phyloP scores from a whole-genome alignment of 257 asterid species.

The Fraxinus quadrangulata region DNA sequence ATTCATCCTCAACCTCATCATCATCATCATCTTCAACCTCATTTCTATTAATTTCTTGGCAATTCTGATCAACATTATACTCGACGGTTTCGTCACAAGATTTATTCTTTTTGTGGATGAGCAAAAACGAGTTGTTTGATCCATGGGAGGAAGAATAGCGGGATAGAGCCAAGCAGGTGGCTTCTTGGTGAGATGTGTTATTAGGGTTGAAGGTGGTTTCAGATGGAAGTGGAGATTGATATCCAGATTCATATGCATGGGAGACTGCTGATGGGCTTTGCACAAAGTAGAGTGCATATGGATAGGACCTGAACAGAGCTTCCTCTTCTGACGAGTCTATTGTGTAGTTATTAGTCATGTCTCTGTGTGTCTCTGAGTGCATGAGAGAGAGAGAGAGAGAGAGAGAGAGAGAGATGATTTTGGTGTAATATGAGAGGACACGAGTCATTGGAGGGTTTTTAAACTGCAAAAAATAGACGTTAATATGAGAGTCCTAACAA shows the following conservation, averaged over 20 bases:
- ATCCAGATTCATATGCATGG: constrained; percentile 29
- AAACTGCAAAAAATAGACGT: constrained; percentile 21
- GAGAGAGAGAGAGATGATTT: not conserved
- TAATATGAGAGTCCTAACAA: not conserved
- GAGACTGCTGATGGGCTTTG: constrained; percentile 68
- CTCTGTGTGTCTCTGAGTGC: not conserved
- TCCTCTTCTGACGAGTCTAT: constrained; percentile 61
- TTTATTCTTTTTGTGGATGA: constrained; percentile 30
- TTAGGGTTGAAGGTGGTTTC: constrained; percentile 11
- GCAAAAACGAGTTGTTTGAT: constrained; percentile 48
- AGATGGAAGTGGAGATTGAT: constrained; percentile 25
- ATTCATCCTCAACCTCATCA: constrained; percentile 9
- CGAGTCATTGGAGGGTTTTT: constrained; percentile 33
- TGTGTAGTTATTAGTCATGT: constrained; percentile 37
- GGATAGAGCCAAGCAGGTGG: constrained; percentile 35
- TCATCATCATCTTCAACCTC: not conserved
- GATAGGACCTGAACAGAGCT: constrained; percentile 57
- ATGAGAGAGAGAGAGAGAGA: not conserved
- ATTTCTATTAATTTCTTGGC: not conserved
- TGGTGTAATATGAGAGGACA: constrained; percentile 1
- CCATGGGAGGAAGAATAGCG: constrained; percentile 63
- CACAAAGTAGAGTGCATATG: constrained; percentile 59
- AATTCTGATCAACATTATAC: constrained; percentile 7
- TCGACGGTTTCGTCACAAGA: constrained; percentile 19
- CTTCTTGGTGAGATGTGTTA: constrained; percentile 12